phyloP scores from a whole-genome alignment of 2,329 filamentous ascomycete species.

The Fusarium anguioides region DNA sequence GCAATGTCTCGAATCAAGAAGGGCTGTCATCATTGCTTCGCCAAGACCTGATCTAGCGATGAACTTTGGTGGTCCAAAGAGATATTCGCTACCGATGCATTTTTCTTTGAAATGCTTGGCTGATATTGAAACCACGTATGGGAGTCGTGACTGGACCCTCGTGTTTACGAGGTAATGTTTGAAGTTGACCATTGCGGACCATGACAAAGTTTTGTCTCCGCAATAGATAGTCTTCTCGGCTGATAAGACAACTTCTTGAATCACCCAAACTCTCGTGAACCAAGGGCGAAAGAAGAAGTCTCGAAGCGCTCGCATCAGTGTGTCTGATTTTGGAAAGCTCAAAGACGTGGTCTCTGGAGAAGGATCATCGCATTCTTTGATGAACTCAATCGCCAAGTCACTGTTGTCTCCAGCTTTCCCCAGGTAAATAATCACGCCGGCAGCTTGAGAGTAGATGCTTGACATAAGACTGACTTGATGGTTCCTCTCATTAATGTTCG shows the following conservation, averaged over 20 bases:
- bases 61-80: too few relatives aligned
- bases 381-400: neutral
- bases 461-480: conserved; percentile 4
- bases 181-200: neutral
- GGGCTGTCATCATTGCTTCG: neutral
- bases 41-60: too few relatives aligned
- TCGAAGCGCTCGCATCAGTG: neutral
- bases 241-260: neutral
- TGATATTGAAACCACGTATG: neutral
- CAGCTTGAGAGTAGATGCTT: neutral
- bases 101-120: neutral
- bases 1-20: neutral
- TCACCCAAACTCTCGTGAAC: neutral
- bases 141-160: neutral
- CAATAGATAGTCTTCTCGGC: neutral
- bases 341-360: rapidly evolving
- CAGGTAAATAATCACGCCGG: neutral
- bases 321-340: neutral
- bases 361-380: neutral
- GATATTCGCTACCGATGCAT: too few relatives aligned
- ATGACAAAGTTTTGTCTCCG: neutral
- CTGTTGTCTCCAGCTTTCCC: neutral
- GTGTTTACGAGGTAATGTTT: neutral
- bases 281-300: neutral
- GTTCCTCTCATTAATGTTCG: neutral